Conservation (phyloP, 495 filamentous ascomycete species). For the Pseudevernia furfuracea region DNA sequence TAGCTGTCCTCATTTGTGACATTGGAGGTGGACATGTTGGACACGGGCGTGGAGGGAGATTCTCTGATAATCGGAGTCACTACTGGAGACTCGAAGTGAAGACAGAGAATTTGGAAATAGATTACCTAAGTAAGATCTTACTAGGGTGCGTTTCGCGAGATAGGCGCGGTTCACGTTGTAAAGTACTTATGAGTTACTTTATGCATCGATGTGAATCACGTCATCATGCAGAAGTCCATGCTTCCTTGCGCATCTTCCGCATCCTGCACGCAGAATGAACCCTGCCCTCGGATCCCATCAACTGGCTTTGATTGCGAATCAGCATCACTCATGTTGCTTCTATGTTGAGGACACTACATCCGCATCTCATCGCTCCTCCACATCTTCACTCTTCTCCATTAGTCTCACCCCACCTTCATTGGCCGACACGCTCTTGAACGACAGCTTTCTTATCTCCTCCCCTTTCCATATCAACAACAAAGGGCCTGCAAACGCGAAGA, state of each 20-base stretch:
- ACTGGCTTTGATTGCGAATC: not conserved
- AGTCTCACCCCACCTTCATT: constrained; percentile 8
- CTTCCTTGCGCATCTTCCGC: not conserved
- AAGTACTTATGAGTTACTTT: too few relatives aligned
- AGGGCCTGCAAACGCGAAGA: constrained; percentile 35
- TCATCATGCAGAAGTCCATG: not conserved
- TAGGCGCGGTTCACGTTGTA: too few relatives aligned
- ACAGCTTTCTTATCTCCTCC: not conserved
- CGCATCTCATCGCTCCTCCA: too few relatives aligned
- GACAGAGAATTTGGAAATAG: too few relatives aligned
- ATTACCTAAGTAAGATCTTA: too few relatives aligned
- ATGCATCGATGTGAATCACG: not conserved
- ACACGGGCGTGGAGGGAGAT: too few relatives aligned
- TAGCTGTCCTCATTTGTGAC: not conserved
- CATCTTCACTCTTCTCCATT: not conserved
- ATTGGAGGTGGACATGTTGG: not conserved
- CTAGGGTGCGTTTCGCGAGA: too few relatives aligned
- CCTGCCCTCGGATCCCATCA: too few relatives aligned
- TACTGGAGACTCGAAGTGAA: not conserved
- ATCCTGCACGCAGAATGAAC: not conserved
- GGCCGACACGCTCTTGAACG: constrained; percentile 11
- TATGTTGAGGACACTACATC: too few relatives aligned
- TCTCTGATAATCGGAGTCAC: too few relatives aligned
- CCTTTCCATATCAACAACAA: constrained; percentile 32
- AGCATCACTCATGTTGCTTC: too few relatives aligned